A percentile compares a stretch with the other conserved stretches of the same genome.
Conservation (phyloP, 78 protist genomes). For the Dictyostelium capitatum region DNA sequence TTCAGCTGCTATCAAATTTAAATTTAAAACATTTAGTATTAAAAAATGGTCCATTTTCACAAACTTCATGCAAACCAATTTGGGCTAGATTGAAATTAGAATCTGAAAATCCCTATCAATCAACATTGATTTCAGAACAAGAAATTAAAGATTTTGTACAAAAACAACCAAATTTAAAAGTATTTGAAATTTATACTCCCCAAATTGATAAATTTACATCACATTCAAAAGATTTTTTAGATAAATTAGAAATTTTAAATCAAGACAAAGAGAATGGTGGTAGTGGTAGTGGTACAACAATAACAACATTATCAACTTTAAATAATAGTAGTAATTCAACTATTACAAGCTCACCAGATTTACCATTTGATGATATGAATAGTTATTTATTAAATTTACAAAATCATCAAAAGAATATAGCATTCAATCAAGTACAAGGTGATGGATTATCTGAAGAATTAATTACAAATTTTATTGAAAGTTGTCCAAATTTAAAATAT, state of each 20-base stretch:
- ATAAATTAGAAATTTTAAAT: not conserved
- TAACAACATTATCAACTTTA: not conserved
- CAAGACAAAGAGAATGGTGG: conserved; percentile 12
- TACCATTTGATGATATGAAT: conserved; percentile 16
- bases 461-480: conserved; percentile 4
- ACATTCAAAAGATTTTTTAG: not conserved
- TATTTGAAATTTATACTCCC: conserved; percentile 48
- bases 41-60: conserved; percentile 38
- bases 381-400: conserved; percentile 21
- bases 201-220: conserved; percentile 45
- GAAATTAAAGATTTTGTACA: conserved; percentile 29
- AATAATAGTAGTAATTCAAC: not conserved
- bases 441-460: conserved; percentile 46
- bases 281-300: not conserved
- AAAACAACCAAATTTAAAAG: conserved; percentile 39
- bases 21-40: conserved; percentile 51
- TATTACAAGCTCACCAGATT: not conserved
- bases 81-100: conserved; percentile 57
- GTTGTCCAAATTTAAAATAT: conserved; percentile 27
- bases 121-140: conserved; percentile 30
- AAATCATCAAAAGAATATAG: conserved; percentile 6
- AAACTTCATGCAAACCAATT: conserved; percentile 56
- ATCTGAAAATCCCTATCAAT: conserved; percentile 30
- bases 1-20: not conserved
- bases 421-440: not conserved